Conservation (phyloP, 768 basidiomycete species). For the Dioszegia hungarica region DNA sequence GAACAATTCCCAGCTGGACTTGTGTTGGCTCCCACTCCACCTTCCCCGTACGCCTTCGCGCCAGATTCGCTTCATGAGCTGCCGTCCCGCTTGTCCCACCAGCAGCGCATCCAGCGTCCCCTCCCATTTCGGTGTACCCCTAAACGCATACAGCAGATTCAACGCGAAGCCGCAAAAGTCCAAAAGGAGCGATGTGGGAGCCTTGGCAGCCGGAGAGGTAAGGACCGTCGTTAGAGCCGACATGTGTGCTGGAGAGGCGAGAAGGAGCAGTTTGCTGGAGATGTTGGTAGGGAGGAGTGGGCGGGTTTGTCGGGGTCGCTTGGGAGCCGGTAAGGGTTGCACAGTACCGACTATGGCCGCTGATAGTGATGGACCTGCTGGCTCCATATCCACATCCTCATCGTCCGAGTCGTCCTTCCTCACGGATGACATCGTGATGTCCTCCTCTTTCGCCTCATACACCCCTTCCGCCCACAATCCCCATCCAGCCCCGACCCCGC, state of each 20-base stretch:
- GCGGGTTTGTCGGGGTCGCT: constrained; percentile 50
- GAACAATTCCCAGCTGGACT: constrained; percentile 20
- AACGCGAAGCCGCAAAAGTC: constrained; percentile 61
- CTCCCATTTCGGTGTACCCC: constrained; percentile 58
- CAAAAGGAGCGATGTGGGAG: constrained; percentile 50
- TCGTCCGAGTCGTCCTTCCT: constrained; percentile 3
- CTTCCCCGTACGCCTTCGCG: constrained; percentile 53
- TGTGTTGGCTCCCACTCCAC: constrained; percentile 17
- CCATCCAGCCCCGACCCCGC: constrained; percentile 34
- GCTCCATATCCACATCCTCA: constrained; percentile 21
- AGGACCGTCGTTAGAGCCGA: constrained; percentile 45
- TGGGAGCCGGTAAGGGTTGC: constrained; percentile 52
- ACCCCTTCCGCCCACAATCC: constrained; percentile 42
- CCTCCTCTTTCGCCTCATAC: constrained; percentile 18
- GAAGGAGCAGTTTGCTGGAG: constrained; percentile 59
- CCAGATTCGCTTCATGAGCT: constrained; percentile 57
- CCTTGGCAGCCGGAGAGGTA: constrained; percentile 43
- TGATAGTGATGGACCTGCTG: not conserved
- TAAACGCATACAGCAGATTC: constrained; percentile 57
- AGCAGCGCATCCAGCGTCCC: constrained; percentile 56
- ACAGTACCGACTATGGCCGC: constrained; percentile 10
- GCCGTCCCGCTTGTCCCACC: constrained; percentile 23
- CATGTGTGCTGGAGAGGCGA: constrained; percentile 53
- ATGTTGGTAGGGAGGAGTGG: constrained; percentile 49
- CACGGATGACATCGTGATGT: constrained; percentile 9